Evolutionary conservation across 75 land plant species (phyloP).

Genomic region (Pinus taeda): DNA sequence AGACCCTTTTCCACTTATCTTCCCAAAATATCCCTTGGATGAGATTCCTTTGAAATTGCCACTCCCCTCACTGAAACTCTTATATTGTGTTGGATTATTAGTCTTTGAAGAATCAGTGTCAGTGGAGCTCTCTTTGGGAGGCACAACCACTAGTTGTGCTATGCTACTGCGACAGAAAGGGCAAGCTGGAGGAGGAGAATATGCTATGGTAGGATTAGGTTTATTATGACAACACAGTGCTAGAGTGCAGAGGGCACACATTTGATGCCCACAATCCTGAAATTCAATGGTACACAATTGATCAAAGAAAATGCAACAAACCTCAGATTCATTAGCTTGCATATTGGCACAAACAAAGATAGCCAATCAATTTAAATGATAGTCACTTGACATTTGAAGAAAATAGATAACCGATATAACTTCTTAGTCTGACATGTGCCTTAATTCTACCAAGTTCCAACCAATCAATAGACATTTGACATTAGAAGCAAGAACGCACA

Average conservation of each 20-base stretch:
- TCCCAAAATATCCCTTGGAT: conserved; percentile 39
- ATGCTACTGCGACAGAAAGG: conserved; percentile 87
- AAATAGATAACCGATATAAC: neutral
- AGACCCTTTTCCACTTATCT: conserved; percentile 20
- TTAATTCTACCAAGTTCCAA: neutral
- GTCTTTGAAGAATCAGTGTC: conserved; percentile 35
- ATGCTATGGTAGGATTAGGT: conserved; percentile 50
- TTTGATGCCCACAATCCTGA: conserved; percentile 80
- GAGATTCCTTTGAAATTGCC: conserved; percentile 66
- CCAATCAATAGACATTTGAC: conserved; percentile 12
- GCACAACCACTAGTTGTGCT: conserved; percentile 37
- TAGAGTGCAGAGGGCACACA: conserved; percentile 89
- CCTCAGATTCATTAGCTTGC: conserved; percentile 55
- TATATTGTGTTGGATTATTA: conserved; percentile 26
- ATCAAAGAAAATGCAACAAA: conserved; percentile 94
- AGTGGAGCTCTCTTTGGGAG: conserved; percentile 25
- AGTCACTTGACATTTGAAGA: neutral
- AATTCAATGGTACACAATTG: conserved; percentile 80
- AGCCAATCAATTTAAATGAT: neutral
- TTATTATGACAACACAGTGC: conserved; percentile 84
- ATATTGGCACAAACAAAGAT: neutral
- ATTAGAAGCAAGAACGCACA: conserved; percentile 14
- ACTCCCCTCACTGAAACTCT: conserved; percentile 56
- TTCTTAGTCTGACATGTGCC: neutral
- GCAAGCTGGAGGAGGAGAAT: conserved; percentile 50